Evolutionary conservation across 2,329 filamentous ascomycete genomes (phyloP).

Genomic region (Ophiostoma sp.): DNA sequence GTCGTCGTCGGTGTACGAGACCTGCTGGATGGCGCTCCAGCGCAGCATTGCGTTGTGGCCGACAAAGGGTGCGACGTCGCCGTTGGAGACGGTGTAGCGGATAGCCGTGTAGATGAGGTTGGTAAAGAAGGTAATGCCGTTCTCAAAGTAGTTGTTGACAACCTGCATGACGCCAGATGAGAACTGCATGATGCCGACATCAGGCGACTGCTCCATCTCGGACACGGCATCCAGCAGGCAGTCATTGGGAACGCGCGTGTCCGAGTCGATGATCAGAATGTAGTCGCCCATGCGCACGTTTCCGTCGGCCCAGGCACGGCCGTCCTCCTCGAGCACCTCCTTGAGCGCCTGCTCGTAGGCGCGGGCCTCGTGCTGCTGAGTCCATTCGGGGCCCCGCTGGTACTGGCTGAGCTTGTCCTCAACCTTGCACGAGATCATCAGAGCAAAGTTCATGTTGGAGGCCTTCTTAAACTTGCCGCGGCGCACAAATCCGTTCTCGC

Average conservation of each 20-base stretch:
- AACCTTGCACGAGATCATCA: slow-evolving; percentile 63
- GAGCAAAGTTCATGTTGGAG: slow-evolving; percentile 67
- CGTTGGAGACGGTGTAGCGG: slow-evolving; percentile 69
- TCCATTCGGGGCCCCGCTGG: slow-evolving; percentile 58
- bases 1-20: slow-evolving; percentile 63
- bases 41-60: slow-evolving; percentile 75
- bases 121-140: slow-evolving; percentile 65
- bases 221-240: slow-evolving; percentile 74
- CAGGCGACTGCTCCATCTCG: slow-evolving; percentile 74
- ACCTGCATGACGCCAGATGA: slow-evolving; percentile 76
- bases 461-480: slow-evolving; percentile 66
- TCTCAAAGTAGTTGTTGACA: slow-evolving; percentile 66
- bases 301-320: slow-evolving; percentile 73
- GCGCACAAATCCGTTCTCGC: slow-evolving; percentile 57
- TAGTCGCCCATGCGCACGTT: slow-evolving; percentile 84
- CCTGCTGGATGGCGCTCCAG: slow-evolving; percentile 70
- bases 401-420: slow-evolving; percentile 61
- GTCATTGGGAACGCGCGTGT: slow-evolving; percentile 71
- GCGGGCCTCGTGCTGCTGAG: slow-evolving; percentile 60
- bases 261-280: slow-evolving; percentile 71
- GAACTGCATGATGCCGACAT: slow-evolving; percentile 75
- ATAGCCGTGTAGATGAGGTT: slow-evolving; percentile 73
- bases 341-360: slow-evolving; percentile 62
- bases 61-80: slow-evolving; percentile 72
- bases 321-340: slow-evolving; percentile 61